phyloP scores from a whole-genome alignment of 140 eudicot genomes.

The Flaveria floridana region DNA sequence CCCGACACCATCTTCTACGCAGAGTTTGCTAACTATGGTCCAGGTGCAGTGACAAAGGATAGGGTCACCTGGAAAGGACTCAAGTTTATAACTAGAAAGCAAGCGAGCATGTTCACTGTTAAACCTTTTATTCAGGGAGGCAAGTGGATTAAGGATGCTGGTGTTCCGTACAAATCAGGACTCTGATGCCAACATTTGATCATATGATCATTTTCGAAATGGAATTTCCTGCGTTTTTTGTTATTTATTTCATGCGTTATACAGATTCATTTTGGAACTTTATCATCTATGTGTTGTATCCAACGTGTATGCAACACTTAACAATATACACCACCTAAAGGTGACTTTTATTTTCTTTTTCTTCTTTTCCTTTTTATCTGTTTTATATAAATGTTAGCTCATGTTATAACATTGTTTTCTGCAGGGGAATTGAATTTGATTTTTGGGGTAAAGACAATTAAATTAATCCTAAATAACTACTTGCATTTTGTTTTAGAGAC shows the following conservation, averaged over 20 bases:
- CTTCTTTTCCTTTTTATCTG: too few species aligned
- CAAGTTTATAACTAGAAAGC: slow-evolving; percentile 27
- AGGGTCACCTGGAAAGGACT: slow-evolving; percentile 59
- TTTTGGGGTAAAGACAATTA: too few species aligned
- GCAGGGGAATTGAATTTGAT: too few species aligned
- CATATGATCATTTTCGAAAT: not conserved
- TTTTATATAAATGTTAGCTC: too few species aligned
- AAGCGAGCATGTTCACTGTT: slow-evolving; percentile 49
- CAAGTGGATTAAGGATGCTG: slow-evolving; percentile 46
- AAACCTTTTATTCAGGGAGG: slow-evolving; percentile 45
- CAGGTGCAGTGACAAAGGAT: slow-evolving; percentile 45
- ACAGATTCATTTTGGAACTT: not conserved
- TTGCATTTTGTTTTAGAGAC: too few species aligned
- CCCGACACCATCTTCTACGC: slow-evolving; percentile 52
- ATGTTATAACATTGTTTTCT: too few species aligned
- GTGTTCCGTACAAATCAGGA: slow-evolving; percentile 40
- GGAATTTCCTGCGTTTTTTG: too few species aligned
- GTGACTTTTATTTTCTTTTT: not conserved
- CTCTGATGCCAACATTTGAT: slow-evolving; percentile 31
- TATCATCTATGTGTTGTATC: not conserved
- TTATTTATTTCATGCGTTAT: not conserved
- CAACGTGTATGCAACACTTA: not conserved
- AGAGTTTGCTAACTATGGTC: slow-evolving; percentile 47
- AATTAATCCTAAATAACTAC: too few species aligned
- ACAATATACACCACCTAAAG: not conserved